phyloP scores from a whole-genome alignment of 345 rosid genomes.

The Luvunga scandens region DNA sequence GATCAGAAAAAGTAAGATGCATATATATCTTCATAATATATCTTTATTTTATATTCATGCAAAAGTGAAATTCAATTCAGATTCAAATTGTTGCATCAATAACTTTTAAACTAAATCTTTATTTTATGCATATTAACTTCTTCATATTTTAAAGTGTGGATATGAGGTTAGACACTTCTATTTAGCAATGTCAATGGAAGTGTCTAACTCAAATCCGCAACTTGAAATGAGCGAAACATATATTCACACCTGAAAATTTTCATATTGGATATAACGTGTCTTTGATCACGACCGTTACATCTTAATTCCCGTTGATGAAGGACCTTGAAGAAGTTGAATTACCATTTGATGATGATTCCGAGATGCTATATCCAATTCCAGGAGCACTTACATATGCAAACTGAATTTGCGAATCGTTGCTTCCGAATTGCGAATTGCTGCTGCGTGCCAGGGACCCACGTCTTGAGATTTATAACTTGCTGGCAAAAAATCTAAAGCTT shows the following conservation, averaged over 20 bases:
- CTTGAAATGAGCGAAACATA: no score
- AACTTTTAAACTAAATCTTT: no score
- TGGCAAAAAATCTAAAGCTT: slow-evolving; percentile 33
- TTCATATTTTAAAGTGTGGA: no score
- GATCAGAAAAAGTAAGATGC: background rate
- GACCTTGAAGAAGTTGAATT: slow-evolving; percentile 37
- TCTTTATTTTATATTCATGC: no score
- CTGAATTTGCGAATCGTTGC: slow-evolving; percentile 26
- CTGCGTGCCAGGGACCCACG: slow-evolving; percentile 21
- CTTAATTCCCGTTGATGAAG: slow-evolving; percentile 22
- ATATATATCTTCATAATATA: no score
- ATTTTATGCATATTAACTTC: no score
- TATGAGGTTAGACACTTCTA: no score
- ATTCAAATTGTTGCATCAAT: no score
- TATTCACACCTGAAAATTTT: no score
- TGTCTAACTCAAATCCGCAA: no score
- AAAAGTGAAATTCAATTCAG: no score
- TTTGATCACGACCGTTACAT: background rate
- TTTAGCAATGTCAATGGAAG: no score
- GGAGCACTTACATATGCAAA: slow-evolving; percentile 3
- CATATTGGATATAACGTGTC: background rate
- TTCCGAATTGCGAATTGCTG: background rate
- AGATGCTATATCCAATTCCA: slow-evolving; percentile 23
- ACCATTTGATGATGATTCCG: slow-evolving; percentile 40
- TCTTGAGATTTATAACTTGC: slow-evolving; percentile 11